phyloP scores from a whole-genome alignment of 257 asterid species.

The Pogostemon cablin region DNA sequence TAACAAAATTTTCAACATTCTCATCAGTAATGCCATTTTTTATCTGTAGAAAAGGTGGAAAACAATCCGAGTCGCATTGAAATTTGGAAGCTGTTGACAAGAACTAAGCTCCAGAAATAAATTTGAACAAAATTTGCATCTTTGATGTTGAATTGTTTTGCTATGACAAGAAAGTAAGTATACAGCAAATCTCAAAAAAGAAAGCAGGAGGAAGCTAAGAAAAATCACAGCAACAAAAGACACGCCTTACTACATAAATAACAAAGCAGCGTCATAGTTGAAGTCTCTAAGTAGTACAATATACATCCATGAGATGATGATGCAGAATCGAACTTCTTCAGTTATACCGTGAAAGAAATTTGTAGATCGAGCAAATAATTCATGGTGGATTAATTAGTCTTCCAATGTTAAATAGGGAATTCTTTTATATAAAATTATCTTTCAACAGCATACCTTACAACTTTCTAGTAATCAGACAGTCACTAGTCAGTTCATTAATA shows the following conservation, averaged over 20 bases:
- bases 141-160: not conserved
- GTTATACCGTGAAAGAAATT: not conserved
- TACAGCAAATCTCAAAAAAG: not conserved
- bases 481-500: no score
- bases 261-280: no score
- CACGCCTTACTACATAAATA: no score
- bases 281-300: no score
- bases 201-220: not conserved
- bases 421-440: not conserved
- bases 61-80: conserved; percentile 29
- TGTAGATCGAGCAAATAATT: not conserved
- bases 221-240: not conserved
- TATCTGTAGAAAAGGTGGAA: conserved; percentile 43
- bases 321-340: no score
- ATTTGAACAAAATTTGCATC: not conserved
- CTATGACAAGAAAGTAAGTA: not conserved
- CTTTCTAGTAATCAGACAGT: not conserved
- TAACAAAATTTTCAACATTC: conserved; percentile 49
- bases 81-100: not conserved
- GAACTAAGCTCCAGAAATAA: conserved; percentile 19
- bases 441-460: not conserved
- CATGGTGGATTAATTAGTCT: not conserved
- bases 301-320: no score
- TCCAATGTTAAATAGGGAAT: not conserved
- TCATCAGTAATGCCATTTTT: conserved; percentile 39